Base-by-base conservation (phyloP, 148 eudicot genomes). In the Fagopyrum tataricum region DNA sequence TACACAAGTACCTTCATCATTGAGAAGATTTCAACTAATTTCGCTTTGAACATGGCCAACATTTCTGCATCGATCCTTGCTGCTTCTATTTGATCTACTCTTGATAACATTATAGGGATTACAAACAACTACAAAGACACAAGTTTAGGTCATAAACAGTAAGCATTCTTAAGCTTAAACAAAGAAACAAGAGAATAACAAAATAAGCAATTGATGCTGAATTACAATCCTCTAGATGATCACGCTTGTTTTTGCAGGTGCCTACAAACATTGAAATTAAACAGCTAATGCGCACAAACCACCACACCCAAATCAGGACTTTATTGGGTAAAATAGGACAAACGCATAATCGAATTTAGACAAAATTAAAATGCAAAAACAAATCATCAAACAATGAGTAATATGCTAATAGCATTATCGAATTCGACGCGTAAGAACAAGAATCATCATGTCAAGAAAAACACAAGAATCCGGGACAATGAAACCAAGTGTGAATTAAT, bases 41-140 rank as follows among this genome's bases (percentile, higher is more conserved):
- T 97, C 77, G 89, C 97, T 72, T 94, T 94, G 78, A 91, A 80
- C 98, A 94, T 94, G 74, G 93, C 97, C 18, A 97, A 82, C 97
- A 94, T 89, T 81, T 94, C 98, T 78, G 91, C 77, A 73, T 94
- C 98, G 70, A 94, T 81, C 72, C 96, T 79, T 7, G 76, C 96
- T 48, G 97, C 97, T 84, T 94, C 98, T 37, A 94, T 79, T 80
- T 94, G 98, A 77, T 94, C 91, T 70, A 90, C 93, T 85, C 97
- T 91, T 46, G 97, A 91, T 82, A 88, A 85, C 15, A 88, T 76
- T 42, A 88, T 71, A 5, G 93, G 97, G 47, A 91, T 84, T 41
- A 73, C 78, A 21, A 79, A 68, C 97, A 91, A 81, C 66, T 18
- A 67, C 73, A 67, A 72, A 55, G 7, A 39, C 43, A 68, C 1